Base-by-base conservation (phyloP, 805 yeast genomes). In the Wickerhamiella sorbophila region DNA sequence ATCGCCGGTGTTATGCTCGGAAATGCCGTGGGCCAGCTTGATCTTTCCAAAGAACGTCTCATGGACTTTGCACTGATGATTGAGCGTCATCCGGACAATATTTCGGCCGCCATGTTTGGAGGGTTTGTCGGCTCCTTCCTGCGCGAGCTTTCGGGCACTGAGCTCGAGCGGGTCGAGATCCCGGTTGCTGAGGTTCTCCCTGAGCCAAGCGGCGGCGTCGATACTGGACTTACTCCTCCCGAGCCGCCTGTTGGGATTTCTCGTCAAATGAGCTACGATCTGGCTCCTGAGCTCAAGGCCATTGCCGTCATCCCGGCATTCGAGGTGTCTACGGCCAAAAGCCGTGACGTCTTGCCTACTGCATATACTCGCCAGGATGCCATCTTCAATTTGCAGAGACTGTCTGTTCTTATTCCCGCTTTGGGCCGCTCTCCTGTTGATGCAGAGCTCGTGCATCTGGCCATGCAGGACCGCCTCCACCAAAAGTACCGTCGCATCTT, bases 91-190 rank as follows among this genome's bases (percentile, higher is more conserved):
- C 98, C 98, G 29, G 98, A 91, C 63, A 91, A 91, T 61, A 87
- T 91, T 55, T 85, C 95, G 10, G 98, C 98, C 26, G 95, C 98
- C 31, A 85, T 91, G 95, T 80, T 87, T 78, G 98, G 98, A 46
- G 96, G 98, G 1, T 91, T 91, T 60, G 95, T 87, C 33, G 98
- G 98, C 35, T 85, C 95, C 3, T 91, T 81, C 61, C 70, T 91
- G 56, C 74, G 94, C 54, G 93, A 83, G 48, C 65, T 91, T 45
- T 67, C 76, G 27, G 75, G 77, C 3, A 71, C 74, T 33, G 96
- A 87, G 50, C 69, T 71, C 49, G 77, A 70, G 45, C 72, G 82
- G 41, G 80, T 82, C 49, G 86, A 79, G 58, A 81, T 85, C 42
- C 95, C 96, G 33, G 66, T 91, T 43, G 76, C 82, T 42, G 82